Evolutionary conservation across 306 rosid genomes (phyloP), one percentile per base, ranked within the genome.

Genomic region (Acacia crassicarpa): DNA sequence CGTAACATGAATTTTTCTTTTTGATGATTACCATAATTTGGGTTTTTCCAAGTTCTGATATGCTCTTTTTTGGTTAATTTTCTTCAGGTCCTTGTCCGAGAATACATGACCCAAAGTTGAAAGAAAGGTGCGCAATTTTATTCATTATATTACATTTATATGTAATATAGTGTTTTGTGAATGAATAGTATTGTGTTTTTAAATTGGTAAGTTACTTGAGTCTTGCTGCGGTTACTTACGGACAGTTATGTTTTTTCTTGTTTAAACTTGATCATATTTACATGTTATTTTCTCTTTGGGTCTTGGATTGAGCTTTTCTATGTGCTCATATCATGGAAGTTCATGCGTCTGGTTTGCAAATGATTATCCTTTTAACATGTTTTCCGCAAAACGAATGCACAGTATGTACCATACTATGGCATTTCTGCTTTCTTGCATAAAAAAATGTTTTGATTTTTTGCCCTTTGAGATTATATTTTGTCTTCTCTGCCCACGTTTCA

Each of bases 101-200:
- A 83, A 85, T 96, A 65, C 99, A 96, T 88, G 99, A 96, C 76
- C 93, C 79, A 49, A 96, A 96, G 88, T 84, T 96, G 94, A 96
- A 93, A 89, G 99, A 96, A 82, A 96, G 94, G 99, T 96, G 86
- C 86, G 53, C 85, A 82, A 82, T 22, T 59, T 72, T 45, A 49
- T 72, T 25, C 44, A 66, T 77, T 74, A 40, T n/a, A 69, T 77
- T 74, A 32, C 12, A 69, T 41, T 40, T 23, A 63, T 76, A 35
- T 73, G 15, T 15, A 72, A 32, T 65, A 70, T 69, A 46, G 85
- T 63, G 63, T 69, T 81, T 70, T 35, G 75, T 78, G 32, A 46
- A 14, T 44, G 32, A 25, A 25, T 59, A 5, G 67, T 78, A 40
- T 56, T 10, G 15, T 58, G 72, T 67, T 77, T 69, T 35, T 22